phyloP scores from a whole-genome alignment of 495 filamentous ascomycete species.

The Tuber umbilicatum region DNA sequence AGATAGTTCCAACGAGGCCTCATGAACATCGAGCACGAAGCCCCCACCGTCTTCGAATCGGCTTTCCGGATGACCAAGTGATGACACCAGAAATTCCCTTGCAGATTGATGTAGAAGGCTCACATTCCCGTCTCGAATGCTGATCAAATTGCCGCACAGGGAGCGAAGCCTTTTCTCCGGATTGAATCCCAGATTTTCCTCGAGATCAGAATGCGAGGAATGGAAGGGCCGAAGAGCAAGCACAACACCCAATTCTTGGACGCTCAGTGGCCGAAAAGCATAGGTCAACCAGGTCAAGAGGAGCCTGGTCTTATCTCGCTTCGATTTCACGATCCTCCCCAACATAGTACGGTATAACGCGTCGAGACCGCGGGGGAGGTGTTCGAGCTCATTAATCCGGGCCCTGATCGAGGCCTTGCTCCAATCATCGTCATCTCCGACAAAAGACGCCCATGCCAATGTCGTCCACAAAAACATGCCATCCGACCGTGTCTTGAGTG shows the following conservation, averaged over 20 bases:
- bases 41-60: not conserved
- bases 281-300: slow-evolving; percentile 9
- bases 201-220: not conserved
- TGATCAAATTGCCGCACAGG: not conserved
- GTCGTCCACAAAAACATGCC: slow-evolving; percentile 16
- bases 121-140: not conserved
- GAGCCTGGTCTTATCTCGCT: not conserved
- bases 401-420: not conserved
- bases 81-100: not conserved
- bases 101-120: slow-evolving; percentile 3
- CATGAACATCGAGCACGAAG: not conserved
- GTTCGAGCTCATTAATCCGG: not conserved
- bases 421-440: not conserved
- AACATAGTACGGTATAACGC: slow-evolving; percentile 13
- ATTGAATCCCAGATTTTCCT: not conserved
- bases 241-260: slow-evolving; percentile 6
- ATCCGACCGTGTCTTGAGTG: slow-evolving; percentile 3
- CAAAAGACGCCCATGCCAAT: slow-evolving; percentile 2
- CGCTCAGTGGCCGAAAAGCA: slow-evolving; percentile 12
- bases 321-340: not conserved
- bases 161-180: not conserved
- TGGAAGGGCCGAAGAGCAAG: slow-evolving; percentile 2
- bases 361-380: slow-evolving; percentile 8
- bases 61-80: not conserved
- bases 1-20: not conserved